These are phyloP conservation scores for Euphorbia peplus DNA, from an alignment of 345 rosid genomes.

Conservation along the genomic window DNA sequence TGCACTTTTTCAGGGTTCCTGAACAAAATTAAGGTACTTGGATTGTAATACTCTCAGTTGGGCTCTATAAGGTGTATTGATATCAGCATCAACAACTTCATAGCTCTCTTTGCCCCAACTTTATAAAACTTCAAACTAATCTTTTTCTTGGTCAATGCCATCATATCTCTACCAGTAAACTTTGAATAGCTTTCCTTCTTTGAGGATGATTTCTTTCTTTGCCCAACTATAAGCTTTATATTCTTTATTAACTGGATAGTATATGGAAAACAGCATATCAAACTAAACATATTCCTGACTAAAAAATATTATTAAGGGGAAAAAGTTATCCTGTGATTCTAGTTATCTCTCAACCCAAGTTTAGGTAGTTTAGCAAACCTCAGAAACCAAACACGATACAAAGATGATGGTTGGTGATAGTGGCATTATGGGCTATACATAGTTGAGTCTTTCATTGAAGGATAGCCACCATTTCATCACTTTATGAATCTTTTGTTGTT, in stretches of 20 bases:
- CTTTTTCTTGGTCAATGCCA: slow-evolving; percentile 50
- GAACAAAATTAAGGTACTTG: slow-evolving; percentile 48
- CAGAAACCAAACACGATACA: slow-evolving; percentile 30
- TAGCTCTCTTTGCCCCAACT: slow-evolving; percentile 64
- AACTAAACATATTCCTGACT: slow-evolving; percentile 42
- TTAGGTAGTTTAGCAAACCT: slow-evolving; percentile 38
- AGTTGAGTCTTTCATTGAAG: slow-evolving; percentile 37
- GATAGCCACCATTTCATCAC: slow-evolving; percentile 44
- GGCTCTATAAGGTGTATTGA: slow-evolving; percentile 48
- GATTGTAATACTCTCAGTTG: slow-evolving; percentile 48
- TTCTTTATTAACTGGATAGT: slow-evolving; percentile 70
- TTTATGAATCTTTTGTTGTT: slow-evolving; percentile 43
- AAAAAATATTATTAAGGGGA: slow-evolving; percentile 22
- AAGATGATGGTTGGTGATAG: slow-evolving; percentile 36
- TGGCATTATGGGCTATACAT: slow-evolving; percentile 35
- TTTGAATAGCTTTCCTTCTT: slow-evolving; percentile 66
- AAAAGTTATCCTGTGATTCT: slow-evolving; percentile 29
- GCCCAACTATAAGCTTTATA: slow-evolving; percentile 62
- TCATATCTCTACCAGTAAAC: slow-evolving; percentile 57
- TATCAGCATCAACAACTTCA: slow-evolving; percentile 61
- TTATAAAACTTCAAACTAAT: slow-evolving; percentile 49
- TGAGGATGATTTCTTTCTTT: slow-evolving; percentile 68
- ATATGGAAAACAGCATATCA: slow-evolving; percentile 60
- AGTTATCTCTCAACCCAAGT: slow-evolving; percentile 27
- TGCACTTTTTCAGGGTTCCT: slow-evolving; percentile 46